Base-by-base conservation (phyloP, 805 yeast species). In the Yarrowia porcina region DNA sequence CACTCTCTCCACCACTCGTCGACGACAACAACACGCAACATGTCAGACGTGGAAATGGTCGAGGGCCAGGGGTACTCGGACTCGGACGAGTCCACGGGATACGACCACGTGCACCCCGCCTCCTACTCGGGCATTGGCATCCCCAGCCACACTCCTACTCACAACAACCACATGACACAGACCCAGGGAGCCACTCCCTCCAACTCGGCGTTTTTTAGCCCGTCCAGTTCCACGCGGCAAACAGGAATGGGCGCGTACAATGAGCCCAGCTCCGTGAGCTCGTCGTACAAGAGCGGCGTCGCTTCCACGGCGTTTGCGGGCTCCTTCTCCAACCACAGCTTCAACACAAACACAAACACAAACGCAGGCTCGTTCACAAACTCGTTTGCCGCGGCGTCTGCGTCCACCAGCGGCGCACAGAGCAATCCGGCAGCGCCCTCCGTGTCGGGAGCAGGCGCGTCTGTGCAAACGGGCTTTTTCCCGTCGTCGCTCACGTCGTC, bases 401-500 rank as follows among this genome's bases (percentile, higher is more conserved):
- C n/a, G 7, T 4, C n/a, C n/a, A 2, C 36, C n/a, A 13, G 17
- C 36, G 36, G 17, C n/a, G n/a, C n/a, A n/a, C n/a, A n/a, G n/a
- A n/a, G n/a, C n/a, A 32, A 32, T 13, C 36, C 36, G 17, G 12
- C 33, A 15, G 20, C 49, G 13, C 28, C 56, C 10, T 12, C 49
- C 4, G 32, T 10, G 3, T 44, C 49, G 2, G 49, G 49, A 7
- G 10, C 27, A 49, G 15, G 11, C 27, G 25, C 54, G 67, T 13
- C 66, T 69, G 44, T 69, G 67, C 63, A 33, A 28, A 21, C 52
- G 15, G 47, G 49, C 21, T 56, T 64, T 15, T 61, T 69, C 11
- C 66, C 70, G 13, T 72, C 76, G 13, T 64, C 75, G 35, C 66
- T 75, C 50, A 74, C 77, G 23, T 52, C 59, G 18, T 17, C 38